Percentiles rank a stretch among this genome's conserved stretches.
Conservation (phyloP, 2,329 filamentous ascomycete species). For the Paecilomyces variotii region DNA sequence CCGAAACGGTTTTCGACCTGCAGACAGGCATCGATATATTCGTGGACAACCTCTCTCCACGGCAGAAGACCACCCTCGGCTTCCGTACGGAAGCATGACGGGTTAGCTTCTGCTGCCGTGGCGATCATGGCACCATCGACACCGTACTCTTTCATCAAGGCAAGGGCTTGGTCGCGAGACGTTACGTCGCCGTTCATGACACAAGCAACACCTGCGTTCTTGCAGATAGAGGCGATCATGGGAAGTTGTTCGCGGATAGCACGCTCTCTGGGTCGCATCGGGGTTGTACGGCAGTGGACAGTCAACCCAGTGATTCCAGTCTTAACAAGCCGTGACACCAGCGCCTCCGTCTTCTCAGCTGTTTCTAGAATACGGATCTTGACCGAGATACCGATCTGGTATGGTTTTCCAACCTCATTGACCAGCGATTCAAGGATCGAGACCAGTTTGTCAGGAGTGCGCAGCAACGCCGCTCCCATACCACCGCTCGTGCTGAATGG, state of each 20-base stretch:
- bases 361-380: constrained; percentile 88
- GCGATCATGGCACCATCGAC: constrained; percentile 97
- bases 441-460: constrained; percentile 73
- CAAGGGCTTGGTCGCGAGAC: constrained; percentile 61
- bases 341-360: constrained; percentile 61
- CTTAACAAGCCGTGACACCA: constrained; percentile 69
- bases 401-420: constrained; percentile 64
- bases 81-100: constrained; percentile 70
- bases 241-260: constrained; percentile 78
- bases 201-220: constrained; percentile 78
- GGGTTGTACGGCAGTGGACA: constrained; percentile 89
- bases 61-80: constrained; percentile 61
- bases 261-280: constrained; percentile 84
- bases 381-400: constrained; percentile 87
- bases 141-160: constrained; percentile 68
- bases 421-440: constrained; percentile 80
- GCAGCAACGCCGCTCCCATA: constrained; percentile 89
- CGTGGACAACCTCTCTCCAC: constrained; percentile 70
- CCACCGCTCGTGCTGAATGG: constrained; percentile 88
- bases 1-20: constrained; percentile 77
- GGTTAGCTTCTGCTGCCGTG: constrained; percentile 81
- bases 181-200: constrained; percentile 93
- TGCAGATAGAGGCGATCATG: constrained; percentile 76
- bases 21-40: constrained; percentile 66
- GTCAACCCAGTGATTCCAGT: constrained; percentile 92